Evolutionary conservation across 345 rosid genomes (phyloP), one percentile per base, ranked within the genome.

Genomic region (Limnanthes douglasii): DNA sequence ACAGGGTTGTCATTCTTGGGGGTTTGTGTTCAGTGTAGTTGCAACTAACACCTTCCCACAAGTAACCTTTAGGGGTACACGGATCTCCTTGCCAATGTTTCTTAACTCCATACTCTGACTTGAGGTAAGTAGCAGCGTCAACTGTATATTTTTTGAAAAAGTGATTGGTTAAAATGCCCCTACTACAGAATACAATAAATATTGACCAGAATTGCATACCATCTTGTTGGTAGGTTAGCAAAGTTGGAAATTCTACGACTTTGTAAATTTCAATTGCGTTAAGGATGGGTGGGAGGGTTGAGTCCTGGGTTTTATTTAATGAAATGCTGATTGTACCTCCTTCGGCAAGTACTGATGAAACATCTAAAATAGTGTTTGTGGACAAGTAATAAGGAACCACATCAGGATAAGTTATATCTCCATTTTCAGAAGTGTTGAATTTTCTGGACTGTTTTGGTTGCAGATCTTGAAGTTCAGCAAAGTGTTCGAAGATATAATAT

Each of bases 61-160:
- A 18, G 41, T 52, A 56, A 19, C 2, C 39, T 14, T 41, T 30
- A 32, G 68, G 72, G 11, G 32, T 20, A 34, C 67, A 60, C 19
- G 52, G 51, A 26, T 69, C 83, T 46, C 78, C 78, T 45, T 69
- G 53, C 83, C 74, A 73, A 49, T 61, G 53, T 45, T 34, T 51
- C 18, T 39, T 53, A 39, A 74, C 20, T 21, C 47, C 34, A 49
- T 70, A 70, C 1, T 11, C 15, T 10, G 64, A 64, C 46, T 67
- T 67, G 30, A 70, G 42, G 28, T 11, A 50, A 43, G 25, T 39
- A 29, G 67, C 53, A 1, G 75, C 70, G 6, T 61, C 42, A 44
- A 61, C 75, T 74, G 34, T n/a, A n/a, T n/a, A n/a, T n/a, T n/a
- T n/a, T 5, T 2, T 1, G 1, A 3, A 8, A 1, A 31, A 18